Conservation (phyloP, 768 basidiomycete species). For the Leccinellum luteum region DNA sequence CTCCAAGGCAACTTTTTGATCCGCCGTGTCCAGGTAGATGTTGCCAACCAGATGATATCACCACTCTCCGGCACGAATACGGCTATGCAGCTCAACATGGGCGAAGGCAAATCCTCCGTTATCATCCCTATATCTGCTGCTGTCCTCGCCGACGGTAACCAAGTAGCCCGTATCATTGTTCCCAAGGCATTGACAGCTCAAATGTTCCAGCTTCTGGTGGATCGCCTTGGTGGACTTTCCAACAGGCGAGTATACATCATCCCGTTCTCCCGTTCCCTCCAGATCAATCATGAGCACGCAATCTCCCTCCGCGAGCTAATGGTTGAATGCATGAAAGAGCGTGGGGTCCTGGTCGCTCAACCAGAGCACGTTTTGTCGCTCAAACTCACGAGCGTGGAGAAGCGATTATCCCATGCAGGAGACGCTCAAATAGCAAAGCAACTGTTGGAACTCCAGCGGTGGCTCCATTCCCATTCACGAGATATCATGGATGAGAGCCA, state of each 20-base stretch:
- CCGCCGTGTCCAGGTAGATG: constrained; percentile 40
- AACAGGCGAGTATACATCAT: constrained; percentile 48
- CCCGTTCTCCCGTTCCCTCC: constrained; percentile 46
- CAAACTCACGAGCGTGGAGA: constrained; percentile 45
- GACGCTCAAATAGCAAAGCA: neutral
- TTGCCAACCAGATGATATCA: constrained; percentile 47
- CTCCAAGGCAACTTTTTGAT: constrained; percentile 43
- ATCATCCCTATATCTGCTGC: constrained; percentile 44
- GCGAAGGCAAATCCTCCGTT: constrained; percentile 51
- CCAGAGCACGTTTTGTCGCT: constrained; percentile 56
- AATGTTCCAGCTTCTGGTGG: constrained; percentile 47
- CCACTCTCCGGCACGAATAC: constrained; percentile 38
- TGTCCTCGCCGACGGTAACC: constrained; percentile 41
- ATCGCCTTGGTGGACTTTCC: constrained; percentile 41
- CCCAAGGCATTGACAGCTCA: constrained; percentile 44
- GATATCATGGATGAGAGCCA: constrained; percentile 34
- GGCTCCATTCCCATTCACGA: constrained; percentile 23
- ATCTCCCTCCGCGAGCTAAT: constrained; percentile 32
- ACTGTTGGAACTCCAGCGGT: constrained; percentile 27
- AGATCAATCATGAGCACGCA: constrained; percentile 17
- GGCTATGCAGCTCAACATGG: constrained; percentile 53
- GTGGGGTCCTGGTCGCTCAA: constrained; percentile 47
- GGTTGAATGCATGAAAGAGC: constrained; percentile 35
- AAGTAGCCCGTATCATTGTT: constrained; percentile 47
- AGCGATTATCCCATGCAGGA: constrained; percentile 9